Percentiles rank a stretch among this genome's conserved stretches.
Evolutionary conservation across 2,329 filamentous ascomycete genomes (phyloP).

Genomic region (Coniella lustricola): DNA sequence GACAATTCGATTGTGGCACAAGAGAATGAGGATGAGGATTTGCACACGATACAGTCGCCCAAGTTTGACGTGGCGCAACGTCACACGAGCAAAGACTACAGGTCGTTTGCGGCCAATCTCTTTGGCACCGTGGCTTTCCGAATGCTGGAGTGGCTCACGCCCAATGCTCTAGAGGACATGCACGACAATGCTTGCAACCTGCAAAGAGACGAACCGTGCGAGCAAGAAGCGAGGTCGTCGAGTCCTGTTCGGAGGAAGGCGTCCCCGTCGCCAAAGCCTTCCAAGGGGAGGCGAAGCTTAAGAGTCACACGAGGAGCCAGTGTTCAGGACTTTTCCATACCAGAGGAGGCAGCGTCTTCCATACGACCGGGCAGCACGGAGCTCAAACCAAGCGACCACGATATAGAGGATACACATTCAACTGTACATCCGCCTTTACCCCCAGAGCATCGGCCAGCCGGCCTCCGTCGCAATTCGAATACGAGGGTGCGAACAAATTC

Average conservation of each 20-base stretch:
- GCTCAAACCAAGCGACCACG: neutral
- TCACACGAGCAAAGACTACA: conserved; percentile 46
- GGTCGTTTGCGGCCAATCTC: conserved; percentile 55
- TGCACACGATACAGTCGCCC: neutral
- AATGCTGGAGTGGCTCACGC: conserved; percentile 65
- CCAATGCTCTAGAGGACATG: conserved; percentile 46
- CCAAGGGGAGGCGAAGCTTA: neutral
- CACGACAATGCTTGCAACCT: conserved; percentile 30
- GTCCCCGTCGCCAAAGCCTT: conserved; percentile 7
- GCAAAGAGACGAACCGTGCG: conserved; percentile 22
- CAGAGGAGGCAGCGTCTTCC: conserved; percentile 6
- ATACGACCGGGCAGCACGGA: neutral
- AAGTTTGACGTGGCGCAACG: conserved; percentile 38
- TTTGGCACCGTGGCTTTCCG: conserved; percentile 61
- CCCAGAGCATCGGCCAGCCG: conserved; percentile 16
- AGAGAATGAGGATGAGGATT: neutral
- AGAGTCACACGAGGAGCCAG: neutral
- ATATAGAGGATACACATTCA: conserved; percentile 5
- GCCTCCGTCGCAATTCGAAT: conserved; percentile 26
- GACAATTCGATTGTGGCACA: conserved; percentile 1
- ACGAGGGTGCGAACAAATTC: conserved; percentile 26
- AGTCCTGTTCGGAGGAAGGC: conserved; percentile 9
- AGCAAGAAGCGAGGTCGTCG: conserved; percentile 18
- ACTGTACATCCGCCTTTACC: neutral
- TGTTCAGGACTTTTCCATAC: conserved; percentile 8